A percentile compares a stretch with the other conserved stretches of the same genome.
Evolutionary conservation across 805 yeast species (phyloP).

Genomic region (Candida ficus): DNA sequence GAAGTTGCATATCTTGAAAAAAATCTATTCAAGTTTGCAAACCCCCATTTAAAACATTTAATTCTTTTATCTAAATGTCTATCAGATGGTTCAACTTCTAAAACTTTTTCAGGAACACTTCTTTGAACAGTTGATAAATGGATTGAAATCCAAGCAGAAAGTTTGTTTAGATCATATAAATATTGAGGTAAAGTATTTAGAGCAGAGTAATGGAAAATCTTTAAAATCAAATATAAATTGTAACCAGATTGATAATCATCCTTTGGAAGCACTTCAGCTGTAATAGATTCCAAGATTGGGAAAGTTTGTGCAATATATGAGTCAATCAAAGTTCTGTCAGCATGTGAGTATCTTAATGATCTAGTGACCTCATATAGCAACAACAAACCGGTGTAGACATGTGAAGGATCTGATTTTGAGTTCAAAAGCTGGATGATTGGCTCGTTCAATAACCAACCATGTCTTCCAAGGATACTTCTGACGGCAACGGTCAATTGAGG

Average conservation of each 20-base stretch:
- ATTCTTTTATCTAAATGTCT: slow-evolving; percentile 44
- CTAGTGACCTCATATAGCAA: slow-evolving; percentile 51
- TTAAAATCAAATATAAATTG: slow-evolving; percentile 56
- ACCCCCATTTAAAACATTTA: slow-evolving; percentile 86
- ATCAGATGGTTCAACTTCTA: slow-evolving; percentile 43
- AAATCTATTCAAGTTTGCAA: slow-evolving; percentile 67
- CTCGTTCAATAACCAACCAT: slow-evolving; percentile 29
- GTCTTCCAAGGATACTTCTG: slow-evolving; percentile 45
- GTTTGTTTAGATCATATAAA: slow-evolving; percentile 32
- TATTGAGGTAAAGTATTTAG: slow-evolving; percentile 54
- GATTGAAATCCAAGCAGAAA: slow-evolving; percentile 58
- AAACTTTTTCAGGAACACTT: slow-evolving; percentile 47
- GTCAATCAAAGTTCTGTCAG: slow-evolving; percentile 45
- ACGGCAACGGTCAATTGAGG: slow-evolving; percentile 56
- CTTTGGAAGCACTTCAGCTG: slow-evolving; percentile 32
- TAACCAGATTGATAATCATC: slow-evolving; percentile 33
- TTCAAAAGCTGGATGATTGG: slow-evolving; percentile 32
- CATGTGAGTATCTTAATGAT: slow-evolving; percentile 51
- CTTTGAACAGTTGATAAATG: slow-evolving; percentile 56
- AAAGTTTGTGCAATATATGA: slow-evolving; percentile 42
- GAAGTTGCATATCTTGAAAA: slow-evolving; percentile 50
- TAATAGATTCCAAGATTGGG: slow-evolving; percentile 53
- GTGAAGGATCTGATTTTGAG: slow-evolving; percentile 31
- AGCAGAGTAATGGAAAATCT: slow-evolving; percentile 60
- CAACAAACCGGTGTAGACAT: slow-evolving; percentile 49